These are phyloP conservation scores for Beverwykella pulmonaria DNA, from an alignment of 495 filamentous ascomycete species.

Conservation along the genomic window DNA sequence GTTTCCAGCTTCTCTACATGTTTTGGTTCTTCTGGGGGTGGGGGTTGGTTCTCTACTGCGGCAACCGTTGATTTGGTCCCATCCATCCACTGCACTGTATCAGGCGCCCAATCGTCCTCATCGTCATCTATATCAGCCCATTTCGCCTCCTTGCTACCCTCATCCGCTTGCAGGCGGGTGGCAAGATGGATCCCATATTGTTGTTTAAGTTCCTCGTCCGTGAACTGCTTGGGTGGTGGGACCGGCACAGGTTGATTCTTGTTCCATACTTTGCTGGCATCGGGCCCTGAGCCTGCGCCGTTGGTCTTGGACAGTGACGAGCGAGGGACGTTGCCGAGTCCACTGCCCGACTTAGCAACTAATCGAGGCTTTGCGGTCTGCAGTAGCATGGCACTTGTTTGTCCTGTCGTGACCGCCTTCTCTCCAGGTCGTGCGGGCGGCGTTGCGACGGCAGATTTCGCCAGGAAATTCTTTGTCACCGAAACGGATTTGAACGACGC, in stretches of 20 bases:
- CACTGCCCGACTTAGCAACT: constrained; percentile 67
- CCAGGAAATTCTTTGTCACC: constrained; percentile 85
- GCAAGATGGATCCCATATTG: constrained; percentile 97
- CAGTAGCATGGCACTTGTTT: constrained; percentile 54
- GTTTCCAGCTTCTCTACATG: constrained; percentile 47
- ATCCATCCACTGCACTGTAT: constrained; percentile 95
- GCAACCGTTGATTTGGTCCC: constrained; percentile 87
- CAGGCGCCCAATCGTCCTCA: constrained; percentile 96
- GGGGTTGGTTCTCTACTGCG: constrained; percentile 50
- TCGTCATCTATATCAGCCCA: constrained; percentile 99
- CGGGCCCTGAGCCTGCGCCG: constrained; percentile 57
- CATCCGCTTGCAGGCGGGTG: constrained; percentile 82
- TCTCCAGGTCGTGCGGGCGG: constrained; percentile 42
- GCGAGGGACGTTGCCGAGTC: constrained; percentile 57
- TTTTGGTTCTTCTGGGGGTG: constrained; percentile 40
- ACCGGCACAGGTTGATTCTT: constrained; percentile 87
- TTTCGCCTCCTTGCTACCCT: constrained; percentile 78
- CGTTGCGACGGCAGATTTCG: constrained; percentile 54
- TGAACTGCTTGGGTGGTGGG: constrained; percentile 85
- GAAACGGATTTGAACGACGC: constrained; percentile 92
- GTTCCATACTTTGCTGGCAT: constrained; percentile 89
- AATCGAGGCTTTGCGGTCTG: constrained; percentile 60
- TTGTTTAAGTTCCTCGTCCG: constrained; percentile 94
- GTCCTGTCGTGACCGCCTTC: constrained; percentile 49
- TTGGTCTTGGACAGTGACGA: constrained; percentile 49